Conservation (phyloP, 2,329 filamentous ascomycete genomes). For the Phaeosphaeriaceae sp. region DNA sequence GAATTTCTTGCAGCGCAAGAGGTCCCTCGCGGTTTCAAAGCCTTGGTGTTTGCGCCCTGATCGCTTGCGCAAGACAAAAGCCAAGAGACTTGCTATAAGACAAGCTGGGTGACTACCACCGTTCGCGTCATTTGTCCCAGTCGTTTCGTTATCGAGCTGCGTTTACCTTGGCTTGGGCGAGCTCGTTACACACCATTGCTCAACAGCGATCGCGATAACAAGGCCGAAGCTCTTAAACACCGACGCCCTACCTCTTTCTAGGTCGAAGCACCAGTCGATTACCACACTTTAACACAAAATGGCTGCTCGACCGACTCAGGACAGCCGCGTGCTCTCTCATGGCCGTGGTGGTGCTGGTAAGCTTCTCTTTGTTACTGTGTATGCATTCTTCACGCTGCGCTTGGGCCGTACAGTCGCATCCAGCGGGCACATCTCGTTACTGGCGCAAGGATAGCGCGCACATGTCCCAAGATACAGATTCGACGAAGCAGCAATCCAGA, state of each 20-base stretch:
- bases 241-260: background rate
- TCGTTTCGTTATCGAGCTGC: constrained; percentile 15
- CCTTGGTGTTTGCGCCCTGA: constrained; percentile 18
- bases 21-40: constrained; percentile 13
- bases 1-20: constrained; percentile 16
- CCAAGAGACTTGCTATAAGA: constrained; percentile 23
- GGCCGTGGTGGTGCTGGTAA: constrained; percentile 78
- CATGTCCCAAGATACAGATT: background rate
- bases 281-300: constrained; percentile 12
- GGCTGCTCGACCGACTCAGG: constrained; percentile 30
- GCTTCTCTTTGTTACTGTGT: constrained; percentile 11
- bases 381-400: constrained; percentile 1
- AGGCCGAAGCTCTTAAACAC: background rate
- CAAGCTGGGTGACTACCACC: constrained; percentile 6
- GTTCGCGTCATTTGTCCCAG: constrained; percentile 20
- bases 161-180: constrained; percentile 8
- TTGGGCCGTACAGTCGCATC: background rate
- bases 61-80: constrained; percentile 18
- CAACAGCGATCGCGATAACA: constrained; percentile 4
- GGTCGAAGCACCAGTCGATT: background rate
- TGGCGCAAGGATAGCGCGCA: background rate
- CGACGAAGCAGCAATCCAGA: background rate
- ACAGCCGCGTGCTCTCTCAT: constrained; percentile 60
- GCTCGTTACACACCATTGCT: constrained; percentile 10
- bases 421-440: background rate